Evolutionary conservation across 495 filamentous ascomycete species (phyloP).

Genomic region (Amniculicola lignicola): DNA sequence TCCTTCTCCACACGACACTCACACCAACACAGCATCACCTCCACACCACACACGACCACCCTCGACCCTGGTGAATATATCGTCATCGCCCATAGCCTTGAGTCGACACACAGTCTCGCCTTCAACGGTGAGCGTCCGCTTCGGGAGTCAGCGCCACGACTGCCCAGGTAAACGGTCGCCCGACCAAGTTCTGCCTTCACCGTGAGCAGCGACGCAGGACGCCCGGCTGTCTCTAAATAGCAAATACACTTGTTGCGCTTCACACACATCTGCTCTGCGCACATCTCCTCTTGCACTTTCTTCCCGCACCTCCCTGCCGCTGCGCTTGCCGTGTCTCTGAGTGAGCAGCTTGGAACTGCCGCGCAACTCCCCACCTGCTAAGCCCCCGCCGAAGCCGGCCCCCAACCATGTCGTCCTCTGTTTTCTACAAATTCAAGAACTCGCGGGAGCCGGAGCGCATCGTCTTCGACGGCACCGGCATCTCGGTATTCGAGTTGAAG

Average conservation of each 20-base stretch:
- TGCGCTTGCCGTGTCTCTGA: background rate
- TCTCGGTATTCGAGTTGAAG: slow-evolving; percentile 97
- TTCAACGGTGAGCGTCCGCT: no score
- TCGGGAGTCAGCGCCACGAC: no score
- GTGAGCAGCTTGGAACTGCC: slow-evolving; percentile 6
- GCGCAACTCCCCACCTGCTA: slow-evolving; percentile 6
- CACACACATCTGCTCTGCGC: background rate
- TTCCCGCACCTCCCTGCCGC: background rate
- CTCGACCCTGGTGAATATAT: no score
- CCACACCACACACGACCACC: no score
- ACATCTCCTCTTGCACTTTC: background rate
- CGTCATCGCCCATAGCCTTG: no score
- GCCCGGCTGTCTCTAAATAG: slow-evolving; percentile 11
- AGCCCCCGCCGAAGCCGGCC: background rate
- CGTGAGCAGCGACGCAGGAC: background rate
- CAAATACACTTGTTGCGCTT: slow-evolving; percentile 27
- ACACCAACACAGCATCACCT: no score
- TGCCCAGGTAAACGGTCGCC: no score
- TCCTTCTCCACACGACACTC: no score
- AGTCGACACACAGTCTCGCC: no score
- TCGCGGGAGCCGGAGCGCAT: slow-evolving; percentile 92
- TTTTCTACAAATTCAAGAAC: slow-evolving; percentile 99
- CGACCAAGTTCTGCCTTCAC: background rate
- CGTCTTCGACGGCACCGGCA: slow-evolving; percentile 95
- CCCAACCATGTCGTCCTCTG: slow-evolving; percentile 84